Conservation (phyloP, 2,329 filamentous ascomycete species). For the Orbilia oligospora region DNA sequence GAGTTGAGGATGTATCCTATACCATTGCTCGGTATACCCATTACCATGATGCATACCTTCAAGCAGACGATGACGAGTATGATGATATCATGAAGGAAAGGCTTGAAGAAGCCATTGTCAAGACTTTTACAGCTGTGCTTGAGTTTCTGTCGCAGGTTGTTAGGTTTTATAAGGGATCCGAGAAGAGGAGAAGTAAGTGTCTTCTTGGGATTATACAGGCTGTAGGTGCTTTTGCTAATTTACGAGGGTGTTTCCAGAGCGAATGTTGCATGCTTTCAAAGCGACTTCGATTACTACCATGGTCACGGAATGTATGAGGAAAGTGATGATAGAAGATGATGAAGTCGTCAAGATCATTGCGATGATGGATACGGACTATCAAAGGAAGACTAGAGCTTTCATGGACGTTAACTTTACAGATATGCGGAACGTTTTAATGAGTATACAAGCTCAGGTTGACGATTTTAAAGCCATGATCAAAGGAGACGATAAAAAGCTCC, state of each 20-base stretch:
- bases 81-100: conserved; percentile 47
- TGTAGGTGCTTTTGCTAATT: neutral
- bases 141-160: conserved; percentile 41
- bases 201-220: too few relatives aligned
- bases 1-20: conserved; percentile 39
- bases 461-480: conserved; percentile 44
- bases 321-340: conserved; percentile 16
- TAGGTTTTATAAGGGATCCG: conserved; percentile 34
- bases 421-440: conserved; percentile 36
- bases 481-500: conserved; percentile 36
- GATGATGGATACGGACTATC: conserved; percentile 49
- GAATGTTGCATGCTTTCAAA: conserved; percentile 41
- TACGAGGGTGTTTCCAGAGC: conserved; percentile 17
- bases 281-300: conserved; percentile 41
- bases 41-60: conserved; percentile 38
- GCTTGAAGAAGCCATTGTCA: conserved; percentile 34
- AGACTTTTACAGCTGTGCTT: conserved; percentile 37
- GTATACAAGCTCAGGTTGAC: conserved; percentile 48
- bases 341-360: conserved; percentile 37
- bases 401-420: conserved; percentile 51
- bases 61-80: conserved; percentile 33
- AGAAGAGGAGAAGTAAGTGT: too few relatives aligned
- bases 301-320: conserved; percentile 33
- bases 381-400: conserved; percentile 36
- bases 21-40: conserved; percentile 49